phyloP scores from a whole-genome alignment of 2,329 filamentous ascomycete species.

The Mycosphaerella sp. region DNA sequence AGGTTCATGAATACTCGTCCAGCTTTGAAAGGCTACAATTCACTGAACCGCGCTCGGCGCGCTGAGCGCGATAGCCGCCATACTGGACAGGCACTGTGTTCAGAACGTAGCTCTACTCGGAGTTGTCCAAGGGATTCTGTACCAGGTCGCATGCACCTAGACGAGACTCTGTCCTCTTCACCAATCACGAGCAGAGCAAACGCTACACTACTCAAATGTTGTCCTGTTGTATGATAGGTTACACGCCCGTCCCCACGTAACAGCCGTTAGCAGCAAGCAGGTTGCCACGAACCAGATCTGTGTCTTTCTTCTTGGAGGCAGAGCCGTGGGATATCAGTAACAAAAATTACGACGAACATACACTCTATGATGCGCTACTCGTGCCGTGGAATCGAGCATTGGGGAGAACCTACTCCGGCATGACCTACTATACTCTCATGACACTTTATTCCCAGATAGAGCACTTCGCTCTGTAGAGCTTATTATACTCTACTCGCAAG shows the following conservation, averaged over 20 bases:
- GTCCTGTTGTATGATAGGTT: neutral
- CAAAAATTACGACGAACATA: no score
- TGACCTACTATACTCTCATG: no score
- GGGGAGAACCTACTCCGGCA: no score
- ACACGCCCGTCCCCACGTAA: neutral
- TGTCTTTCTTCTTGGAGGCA: neutral
- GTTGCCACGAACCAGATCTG: neutral
- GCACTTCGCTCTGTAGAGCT: no score
- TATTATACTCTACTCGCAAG: no score
- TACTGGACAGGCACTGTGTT: conserved; percentile 1
- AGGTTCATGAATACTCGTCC: neutral
- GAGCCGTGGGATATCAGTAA: neutral
- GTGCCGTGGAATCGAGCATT: no score
- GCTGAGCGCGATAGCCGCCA: conserved; percentile 9
- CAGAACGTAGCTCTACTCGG: neutral
- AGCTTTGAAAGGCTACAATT: neutral
- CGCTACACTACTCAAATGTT: neutral
- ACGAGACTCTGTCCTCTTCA: conserved; percentile 1
- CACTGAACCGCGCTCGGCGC: conserved; percentile 1
- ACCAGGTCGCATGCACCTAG: conserved; percentile 8
- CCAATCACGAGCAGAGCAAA: neutral
- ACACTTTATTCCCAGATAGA: no score
- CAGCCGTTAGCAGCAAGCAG: neutral
- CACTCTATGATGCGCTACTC: no score
- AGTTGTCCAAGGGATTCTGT: neutral